Conservation (phyloP, 257 asterid genomes). For the Solanum clarkiae region DNA sequence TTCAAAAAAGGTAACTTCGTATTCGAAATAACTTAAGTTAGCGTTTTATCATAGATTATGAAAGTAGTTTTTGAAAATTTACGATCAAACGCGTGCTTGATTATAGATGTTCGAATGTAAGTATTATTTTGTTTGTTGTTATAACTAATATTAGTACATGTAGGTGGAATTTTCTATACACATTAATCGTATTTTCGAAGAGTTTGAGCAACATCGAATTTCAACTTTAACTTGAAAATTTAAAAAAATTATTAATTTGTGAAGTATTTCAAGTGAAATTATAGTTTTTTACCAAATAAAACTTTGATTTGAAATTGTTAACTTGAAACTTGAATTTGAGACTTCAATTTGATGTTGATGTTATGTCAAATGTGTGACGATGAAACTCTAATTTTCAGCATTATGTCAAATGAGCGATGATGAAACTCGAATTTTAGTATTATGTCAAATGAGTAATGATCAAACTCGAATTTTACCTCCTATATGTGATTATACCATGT, state of each 20-base stretch:
- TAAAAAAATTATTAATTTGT: background rate
- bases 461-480: background rate
- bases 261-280: background rate
- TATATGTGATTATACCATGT: background rate
- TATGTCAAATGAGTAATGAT: background rate
- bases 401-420: background rate
- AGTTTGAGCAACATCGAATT: too few relatives aligned
- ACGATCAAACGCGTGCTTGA: too few relatives aligned
- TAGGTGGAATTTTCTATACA: background rate
- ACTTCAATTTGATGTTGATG: background rate
- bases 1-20: constrained; percentile 23
- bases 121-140: background rate
- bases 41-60: too few relatives aligned
- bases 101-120: too few relatives aligned
- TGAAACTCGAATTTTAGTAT: too few relatives aligned
- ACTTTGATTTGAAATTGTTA: too few relatives aligned
- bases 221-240: background rate
- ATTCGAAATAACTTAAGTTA: background rate
- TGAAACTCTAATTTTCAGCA: too few relatives aligned
- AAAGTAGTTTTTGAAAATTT: too few relatives aligned
- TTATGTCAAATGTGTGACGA: too few relatives aligned
- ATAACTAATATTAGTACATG: background rate
- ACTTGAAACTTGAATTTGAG: background rate
- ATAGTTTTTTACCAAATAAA: background rate
- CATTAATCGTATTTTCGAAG: background rate